Base-by-base conservation (phyloP, 805 yeast genomes). In the Metschnikowia borealis region DNA sequence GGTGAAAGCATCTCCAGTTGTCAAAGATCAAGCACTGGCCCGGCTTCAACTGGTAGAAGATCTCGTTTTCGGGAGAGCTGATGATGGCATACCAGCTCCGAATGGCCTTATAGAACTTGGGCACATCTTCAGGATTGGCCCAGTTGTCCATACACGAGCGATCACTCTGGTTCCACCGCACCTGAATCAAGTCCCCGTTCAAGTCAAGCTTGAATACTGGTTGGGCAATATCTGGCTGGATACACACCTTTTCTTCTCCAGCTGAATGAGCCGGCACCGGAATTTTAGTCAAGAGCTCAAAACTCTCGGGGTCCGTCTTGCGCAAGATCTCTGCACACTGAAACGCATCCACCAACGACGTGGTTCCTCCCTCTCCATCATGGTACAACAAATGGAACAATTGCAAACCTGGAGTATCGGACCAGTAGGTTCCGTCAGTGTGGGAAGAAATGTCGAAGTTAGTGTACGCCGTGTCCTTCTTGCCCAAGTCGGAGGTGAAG, bases 361-460 rank as follows among this genome's bases (percentile, higher is more conserved):
- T 81, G 39, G 81, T 78, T 2, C 90, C 90, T 11, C 90, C 90
- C 26, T 68, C 64, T 5, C 85, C 85, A 38, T 83, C 85, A 58
- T 84, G 89, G 55, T 65, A 70, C 47, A 84, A 70, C 52, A 84
- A 68, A 60, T 84, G 90, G 69, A 84, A 84, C 44, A 84, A 66
- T 61, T 84, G 89, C 41, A 84, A 69, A 1, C 87, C 88, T 0
- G 90, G 89, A 0, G 89, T 80, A 52, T 84, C 84, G 15, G 81
- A 74, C 85, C 87, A 84, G 61, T 84, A 85, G 1, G 89, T 84
- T 5, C 89, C 89, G 62, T 84, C 89, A 2, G 89, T 84, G 59
- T 84, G 90, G 10, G 79, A 67, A 6, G 80, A 79, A 46, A 84
- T 80, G 54, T 81, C 85, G 49, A 83, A 71, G 58, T 83, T 82